Evolutionary conservation across 352 stramenopile species (phyloP).

Genomic region (Blastocystis sp.): DNA sequence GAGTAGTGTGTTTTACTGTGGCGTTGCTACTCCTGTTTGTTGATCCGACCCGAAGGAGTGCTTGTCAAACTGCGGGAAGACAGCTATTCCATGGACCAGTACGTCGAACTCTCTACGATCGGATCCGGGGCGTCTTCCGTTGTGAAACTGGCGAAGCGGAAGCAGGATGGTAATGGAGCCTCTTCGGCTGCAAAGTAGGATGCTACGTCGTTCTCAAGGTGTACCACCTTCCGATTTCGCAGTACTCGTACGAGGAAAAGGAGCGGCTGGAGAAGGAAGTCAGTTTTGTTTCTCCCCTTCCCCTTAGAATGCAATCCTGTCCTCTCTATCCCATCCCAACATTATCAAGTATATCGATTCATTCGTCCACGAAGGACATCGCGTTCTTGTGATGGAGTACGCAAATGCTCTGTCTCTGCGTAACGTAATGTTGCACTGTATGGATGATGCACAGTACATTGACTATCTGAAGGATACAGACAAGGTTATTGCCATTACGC

Average conservation of each 20-base stretch:
- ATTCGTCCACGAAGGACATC: constrained; percentile 14
- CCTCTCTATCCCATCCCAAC: constrained; percentile 18
- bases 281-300: neutral
- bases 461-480: constrained; percentile 5
- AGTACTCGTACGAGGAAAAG: neutral
- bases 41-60: neutral
- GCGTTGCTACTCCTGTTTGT: constrained; percentile 18
- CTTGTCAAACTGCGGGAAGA: neutral
- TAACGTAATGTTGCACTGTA: neutral
- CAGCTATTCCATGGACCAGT: neutral
- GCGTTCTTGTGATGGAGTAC: constrained; percentile 54
- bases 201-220: constrained; percentile 19
- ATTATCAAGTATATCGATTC: constrained; percentile 24
- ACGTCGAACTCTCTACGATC: neutral
- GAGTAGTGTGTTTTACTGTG: neutral
- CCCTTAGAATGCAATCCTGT: constrained; percentile 18
- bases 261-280: constrained; percentile 25
- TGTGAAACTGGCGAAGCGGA: constrained; percentile 24
- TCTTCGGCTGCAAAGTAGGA: neutral
- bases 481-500: neutral
- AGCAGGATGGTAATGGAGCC: neutral
- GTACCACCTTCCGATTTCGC: constrained; percentile 21
- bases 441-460: neutral
- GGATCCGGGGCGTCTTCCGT: constrained; percentile 32
- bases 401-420: constrained; percentile 24